Evolutionary conservation across 139 green algal species (phyloP), one percentile per base, ranked within the genome.

Genomic region (Haematococcus lacustris): DNA sequence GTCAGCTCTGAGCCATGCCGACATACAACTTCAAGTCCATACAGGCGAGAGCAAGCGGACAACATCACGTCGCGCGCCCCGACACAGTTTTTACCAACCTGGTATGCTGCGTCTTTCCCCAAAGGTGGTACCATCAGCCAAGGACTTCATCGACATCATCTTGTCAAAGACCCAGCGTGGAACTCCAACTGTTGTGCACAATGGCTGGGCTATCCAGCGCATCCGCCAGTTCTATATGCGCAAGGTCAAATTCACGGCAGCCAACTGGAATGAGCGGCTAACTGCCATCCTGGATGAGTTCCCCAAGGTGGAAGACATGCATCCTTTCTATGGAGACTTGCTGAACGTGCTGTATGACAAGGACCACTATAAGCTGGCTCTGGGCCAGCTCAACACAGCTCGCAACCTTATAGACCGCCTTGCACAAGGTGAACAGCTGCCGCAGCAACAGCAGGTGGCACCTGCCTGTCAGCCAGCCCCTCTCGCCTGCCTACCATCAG

Each of bases 211-310:
- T 28, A 97, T 99, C 66, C 90, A 93, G 73, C 85, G 96, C 53
- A 98, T 99, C 73, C 85, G 96, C n/a, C 85, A 93, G 76, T 99
- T 99, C 67, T 99, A 99, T 85, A 99, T 98, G 95, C 91, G 95
- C 69, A 99, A 98, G 82, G 94, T 97, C 59, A 91, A 97, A 76
- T 95, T 90, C 73, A 98, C 95, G 4, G 88, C 94, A 73, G 69
- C 73, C n/a, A 97, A 83, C 71, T 99, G 92, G 90, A 85, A 98
- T 76, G 96, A 99, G 41, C 91, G 89, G 76, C 83, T 99, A 2
- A 86, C 86, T 2, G 80, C 80, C 17, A 98, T 99, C 60, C 71
- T 99, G 61, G 91, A 98, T 3, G 94, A 97, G 78, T 99, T 99
- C 73, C 95, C 96, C 13, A 97, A 97, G 81, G 82, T 98, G 26